Evolutionary conservation across 495 filamentous ascomycete species (phyloP), one percentile per base, ranked within the genome.

Genomic region (Penicillium lividum): DNA sequence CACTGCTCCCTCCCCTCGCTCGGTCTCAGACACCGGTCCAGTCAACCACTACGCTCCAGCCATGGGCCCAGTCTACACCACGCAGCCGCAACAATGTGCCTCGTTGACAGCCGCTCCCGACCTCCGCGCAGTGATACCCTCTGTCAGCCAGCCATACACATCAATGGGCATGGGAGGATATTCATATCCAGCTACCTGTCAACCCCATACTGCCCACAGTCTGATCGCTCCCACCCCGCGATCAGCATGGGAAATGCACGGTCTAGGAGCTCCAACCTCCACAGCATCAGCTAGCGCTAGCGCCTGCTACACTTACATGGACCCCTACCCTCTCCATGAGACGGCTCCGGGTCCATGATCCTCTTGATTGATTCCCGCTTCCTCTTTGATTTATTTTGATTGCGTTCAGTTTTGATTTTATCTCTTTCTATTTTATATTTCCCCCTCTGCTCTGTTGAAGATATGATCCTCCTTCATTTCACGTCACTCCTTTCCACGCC

Each of bases 401-500:
- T 54, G 58, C 64, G 59, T 55, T 52, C 2, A 22, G 22, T 22
- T 56, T 48, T 40, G 38, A 13, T 40, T 54, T 62, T 54, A 56
- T 42, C 31, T 51, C 40, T 54, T 68, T 70, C 59, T 56, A 53
- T 70, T 63, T 61, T 68, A 65, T 58, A 65, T 69, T 54, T 66
- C 63, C 55, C 64, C 57, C 60, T 64, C 59, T 58, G 57, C 58
- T 57, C 61, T 56, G 63, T 68, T 64, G 60, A 57, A 65, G 62
- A 70, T 68, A 68, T 62, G 65, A 70, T 64, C 68, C 49, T 59
- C 58, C 45, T 70, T 70, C 66, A 38, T 44, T 70, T 70, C 66
- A 38, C 53, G 68, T 77, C 77, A 68, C 70, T 80, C 76, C 72
- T 78, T 76, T 46, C 53, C 54, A 68, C 67, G 67, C 69, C 70